Evolutionary conservation across 2,329 filamentous ascomycete genomes (phyloP).

Genomic region (Aureobasidium subglaciale): DNA sequence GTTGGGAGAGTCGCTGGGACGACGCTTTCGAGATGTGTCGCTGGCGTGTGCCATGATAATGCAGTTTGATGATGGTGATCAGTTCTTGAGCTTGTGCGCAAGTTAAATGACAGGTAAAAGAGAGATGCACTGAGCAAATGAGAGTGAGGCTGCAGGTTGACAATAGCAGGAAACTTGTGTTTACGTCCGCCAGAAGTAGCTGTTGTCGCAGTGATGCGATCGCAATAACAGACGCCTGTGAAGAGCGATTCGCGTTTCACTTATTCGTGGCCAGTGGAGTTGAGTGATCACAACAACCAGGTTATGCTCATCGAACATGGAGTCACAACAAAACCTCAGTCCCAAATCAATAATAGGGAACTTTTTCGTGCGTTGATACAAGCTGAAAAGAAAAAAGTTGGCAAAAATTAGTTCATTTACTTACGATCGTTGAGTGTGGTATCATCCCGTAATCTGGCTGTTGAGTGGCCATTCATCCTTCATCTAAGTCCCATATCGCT

Average conservation of each 20-base stretch:
- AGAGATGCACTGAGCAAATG: no score
- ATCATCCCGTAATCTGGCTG: conserved; percentile 13
- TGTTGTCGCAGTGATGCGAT: not conserved
- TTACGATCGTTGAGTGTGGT: conserved; percentile 17
- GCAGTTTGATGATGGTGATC: not conserved
- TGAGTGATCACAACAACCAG: not conserved
- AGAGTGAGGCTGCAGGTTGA: no score
- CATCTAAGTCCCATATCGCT: conserved; percentile 11
- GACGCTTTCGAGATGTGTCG: not conserved
- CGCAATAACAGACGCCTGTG: not conserved
- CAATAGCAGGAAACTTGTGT: not conserved
- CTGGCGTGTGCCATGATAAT: not conserved
- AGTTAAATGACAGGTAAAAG: no score
- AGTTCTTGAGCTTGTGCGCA: no score
- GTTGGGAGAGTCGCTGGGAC: not conserved
- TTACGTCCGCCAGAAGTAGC: not conserved
- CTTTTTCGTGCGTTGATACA: no score
- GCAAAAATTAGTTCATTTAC: conserved; percentile 8
- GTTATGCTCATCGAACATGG: no score
- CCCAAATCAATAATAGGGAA: no score
- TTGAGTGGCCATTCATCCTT: conserved; percentile 16
- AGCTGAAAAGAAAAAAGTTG: not conserved
- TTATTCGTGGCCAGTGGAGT: not conserved
- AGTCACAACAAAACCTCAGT: no score
- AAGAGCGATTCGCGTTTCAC: not conserved